Percentiles rank a stretch among this genome's conserved stretches.
These are phyloP conservation scores for Acanthamoeba lenticulata DNA, from an alignment of 208 protist species.

Conservation along the genomic window DNA sequence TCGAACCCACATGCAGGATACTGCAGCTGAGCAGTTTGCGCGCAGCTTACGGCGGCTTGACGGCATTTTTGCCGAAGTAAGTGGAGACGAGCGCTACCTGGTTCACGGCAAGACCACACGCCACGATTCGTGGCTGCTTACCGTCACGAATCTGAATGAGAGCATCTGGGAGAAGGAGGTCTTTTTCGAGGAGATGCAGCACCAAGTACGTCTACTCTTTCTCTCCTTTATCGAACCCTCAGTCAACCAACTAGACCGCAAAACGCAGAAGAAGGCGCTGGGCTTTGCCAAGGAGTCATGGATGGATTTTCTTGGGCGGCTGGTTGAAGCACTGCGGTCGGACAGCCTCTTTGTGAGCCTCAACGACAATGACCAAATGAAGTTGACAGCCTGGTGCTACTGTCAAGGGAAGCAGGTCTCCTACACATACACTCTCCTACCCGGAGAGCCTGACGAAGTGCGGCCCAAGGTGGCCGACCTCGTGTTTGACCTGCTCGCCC, in stretches of 20 bases:
- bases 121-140: constrained; percentile 44
- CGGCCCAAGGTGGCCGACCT: constrained; percentile 25
- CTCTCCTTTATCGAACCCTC: background rate
- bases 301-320: background rate
- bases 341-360: constrained; percentile 37
- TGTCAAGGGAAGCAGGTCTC: background rate
- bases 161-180: constrained; percentile 60
- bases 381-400: constrained; percentile 52
- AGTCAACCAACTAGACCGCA: no score
- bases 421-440: background rate
- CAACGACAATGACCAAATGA: constrained; percentile 14
- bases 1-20: no score
- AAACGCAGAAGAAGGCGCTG: constrained; percentile 5
- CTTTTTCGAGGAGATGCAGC: constrained; percentile 55
- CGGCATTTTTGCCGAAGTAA: constrained; percentile 49
- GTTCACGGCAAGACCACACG: background rate
- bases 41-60: background rate
- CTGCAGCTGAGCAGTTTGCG: background rate
- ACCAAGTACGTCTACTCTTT: background rate
- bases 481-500: constrained; percentile 48
- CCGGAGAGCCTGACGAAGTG: background rate
- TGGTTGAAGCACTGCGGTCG: background rate
- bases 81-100: constrained; percentile 44
- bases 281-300: constrained; percentile 18
- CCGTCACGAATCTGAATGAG: constrained; percentile 41